phyloP scores from a whole-genome alignment of 805 yeast species.

The Starmerella cellae region DNA sequence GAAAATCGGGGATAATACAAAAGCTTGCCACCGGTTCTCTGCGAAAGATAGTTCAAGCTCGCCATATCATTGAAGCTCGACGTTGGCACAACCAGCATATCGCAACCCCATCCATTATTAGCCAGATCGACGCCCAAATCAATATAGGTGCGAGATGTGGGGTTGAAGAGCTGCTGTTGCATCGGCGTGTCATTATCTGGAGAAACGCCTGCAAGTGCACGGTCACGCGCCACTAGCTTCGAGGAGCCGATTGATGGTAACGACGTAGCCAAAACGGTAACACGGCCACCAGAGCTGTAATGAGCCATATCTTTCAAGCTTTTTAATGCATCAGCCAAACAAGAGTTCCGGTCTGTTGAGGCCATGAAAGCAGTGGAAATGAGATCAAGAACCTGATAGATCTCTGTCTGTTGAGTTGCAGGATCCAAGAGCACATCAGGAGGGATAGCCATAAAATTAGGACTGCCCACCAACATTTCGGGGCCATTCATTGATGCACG shows the following conservation, averaged over 20 bases:
- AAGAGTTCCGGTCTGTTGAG: conserved; percentile 42
- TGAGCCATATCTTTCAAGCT: conserved; percentile 49
- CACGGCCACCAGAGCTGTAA: conserved; percentile 54
- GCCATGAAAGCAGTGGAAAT: conserved; percentile 37
- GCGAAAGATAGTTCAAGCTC: conserved; percentile 51
- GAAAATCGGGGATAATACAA: conserved; percentile 55
- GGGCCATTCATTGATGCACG: not conserved
- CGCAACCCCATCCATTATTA: conserved; percentile 54
- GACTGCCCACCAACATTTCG: conserved; percentile 26
- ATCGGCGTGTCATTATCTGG: conserved; percentile 25
- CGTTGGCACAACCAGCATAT: conserved; percentile 52
- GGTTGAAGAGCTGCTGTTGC: conserved; percentile 39
- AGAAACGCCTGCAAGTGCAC: conserved; percentile 12
- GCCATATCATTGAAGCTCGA: conserved; percentile 56
- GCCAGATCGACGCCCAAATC: conserved; percentile 46
- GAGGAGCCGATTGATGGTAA: conserved; percentile 81
- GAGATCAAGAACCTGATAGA: conserved; percentile 49
- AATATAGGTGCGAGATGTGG: conserved; percentile 50
- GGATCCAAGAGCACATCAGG: conserved; percentile 44
- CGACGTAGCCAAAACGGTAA: conserved; percentile 50
- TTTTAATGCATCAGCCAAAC: conserved; percentile 66
- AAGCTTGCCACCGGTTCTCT: conserved; percentile 57
- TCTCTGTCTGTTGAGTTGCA: not conserved
- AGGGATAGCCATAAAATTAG: conserved; percentile 59
- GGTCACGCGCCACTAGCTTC: conserved; percentile 29